These are phyloP conservation scores for Kwoniella shandongensis DNA, from an alignment of 768 basidiomycete genomes.

Conservation along the genomic window DNA sequence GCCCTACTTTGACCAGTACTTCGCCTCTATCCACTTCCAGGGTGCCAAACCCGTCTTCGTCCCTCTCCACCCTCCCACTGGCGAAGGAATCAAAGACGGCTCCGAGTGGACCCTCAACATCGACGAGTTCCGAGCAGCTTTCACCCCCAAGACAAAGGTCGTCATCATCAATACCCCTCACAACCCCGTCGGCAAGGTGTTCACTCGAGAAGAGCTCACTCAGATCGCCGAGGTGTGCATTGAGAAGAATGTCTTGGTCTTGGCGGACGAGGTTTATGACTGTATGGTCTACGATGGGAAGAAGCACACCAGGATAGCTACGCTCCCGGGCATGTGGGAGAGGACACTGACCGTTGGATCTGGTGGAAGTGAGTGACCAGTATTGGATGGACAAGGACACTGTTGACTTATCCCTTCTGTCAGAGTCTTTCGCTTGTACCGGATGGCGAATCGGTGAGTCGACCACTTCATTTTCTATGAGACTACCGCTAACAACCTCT, in stretches of 20 bases:
- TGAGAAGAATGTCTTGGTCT: slow-evolving; percentile 86
- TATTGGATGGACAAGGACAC: not conserved
- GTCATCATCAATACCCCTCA: slow-evolving; percentile 96
- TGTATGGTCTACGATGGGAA: slow-evolving; percentile 82
- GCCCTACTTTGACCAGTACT: slow-evolving; percentile 95
- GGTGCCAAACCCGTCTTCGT: slow-evolving; percentile 91
- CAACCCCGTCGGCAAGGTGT: slow-evolving; percentile 98
- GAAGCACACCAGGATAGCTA: slow-evolving; percentile 89
- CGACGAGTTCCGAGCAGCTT: slow-evolving; percentile 78
- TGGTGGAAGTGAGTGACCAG: slow-evolving; percentile 73
- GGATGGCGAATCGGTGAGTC: slow-evolving; percentile 77
- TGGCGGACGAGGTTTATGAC: slow-evolving; percentile 99
- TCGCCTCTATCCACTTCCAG: slow-evolving; percentile 89
- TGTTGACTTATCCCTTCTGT: slow-evolving; percentile 24
- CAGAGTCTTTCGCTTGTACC: slow-evolving; percentile 93
- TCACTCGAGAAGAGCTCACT: slow-evolving; percentile 76
- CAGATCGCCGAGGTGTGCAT: slow-evolving; percentile 81
- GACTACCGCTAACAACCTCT: not conserved
- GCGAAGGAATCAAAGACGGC: slow-evolving; percentile 57
- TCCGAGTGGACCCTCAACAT: slow-evolving; percentile 87
- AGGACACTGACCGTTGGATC: slow-evolving; percentile 93
- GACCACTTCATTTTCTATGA: not conserved
- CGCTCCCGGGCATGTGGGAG: slow-evolving; percentile 97
- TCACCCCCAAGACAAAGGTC: slow-evolving; percentile 88
- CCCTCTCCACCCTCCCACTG: slow-evolving; percentile 81